Percentiles rank a stretch among this genome's conserved stretches.
phyloP scores from a whole-genome alignment of 208 protist genomes.

The Vickermania ingenoplastis region DNA sequence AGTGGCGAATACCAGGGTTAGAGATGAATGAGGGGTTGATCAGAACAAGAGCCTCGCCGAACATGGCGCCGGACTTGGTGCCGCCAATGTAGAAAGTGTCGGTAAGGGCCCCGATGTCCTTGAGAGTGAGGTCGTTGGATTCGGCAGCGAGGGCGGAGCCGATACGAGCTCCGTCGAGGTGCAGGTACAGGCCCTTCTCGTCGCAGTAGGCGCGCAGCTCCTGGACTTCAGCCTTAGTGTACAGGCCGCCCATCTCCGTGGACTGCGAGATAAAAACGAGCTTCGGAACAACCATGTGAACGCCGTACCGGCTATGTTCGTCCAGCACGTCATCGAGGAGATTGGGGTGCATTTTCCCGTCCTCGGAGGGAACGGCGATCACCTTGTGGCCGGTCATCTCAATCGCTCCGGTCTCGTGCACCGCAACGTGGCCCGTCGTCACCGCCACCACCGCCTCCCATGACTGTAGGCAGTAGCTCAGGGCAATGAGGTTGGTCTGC shows the following conservation, averaged over 20 bases:
- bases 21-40: slow-evolving; percentile 26
- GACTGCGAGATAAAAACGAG: slow-evolving; percentile 50
- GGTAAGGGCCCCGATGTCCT: slow-evolving; percentile 24
- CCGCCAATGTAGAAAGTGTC: too few species aligned
- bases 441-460: slow-evolving; percentile 31
- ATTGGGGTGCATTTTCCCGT: slow-evolving; percentile 28
- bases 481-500: slow-evolving; percentile 26
- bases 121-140: slow-evolving; percentile 23
- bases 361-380: slow-evolving; percentile 8
- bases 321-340: slow-evolving; percentile 15
- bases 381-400: slow-evolving; percentile 43
- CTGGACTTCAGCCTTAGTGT: slow-evolving; percentile 30
- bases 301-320: slow-evolving; percentile 13
- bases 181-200: slow-evolving; percentile 18
- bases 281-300: slow-evolving; percentile 31
- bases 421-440: slow-evolving; percentile 26
- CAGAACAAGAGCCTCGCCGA: too few species aligned
- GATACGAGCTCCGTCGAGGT: slow-evolving; percentile 33
- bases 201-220: slow-evolving; percentile 19
- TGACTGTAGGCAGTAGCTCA: slow-evolving; percentile 17
- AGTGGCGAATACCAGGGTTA: slow-evolving; percentile 17
- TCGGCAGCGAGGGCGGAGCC: slow-evolving; percentile 16
- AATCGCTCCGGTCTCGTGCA: slow-evolving; percentile 34
- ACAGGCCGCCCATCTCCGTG: slow-evolving; percentile 33
- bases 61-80: too few species aligned